phyloP scores from a whole-genome alignment of 139 green algal genomes.

The Volvox africanus region DNA sequence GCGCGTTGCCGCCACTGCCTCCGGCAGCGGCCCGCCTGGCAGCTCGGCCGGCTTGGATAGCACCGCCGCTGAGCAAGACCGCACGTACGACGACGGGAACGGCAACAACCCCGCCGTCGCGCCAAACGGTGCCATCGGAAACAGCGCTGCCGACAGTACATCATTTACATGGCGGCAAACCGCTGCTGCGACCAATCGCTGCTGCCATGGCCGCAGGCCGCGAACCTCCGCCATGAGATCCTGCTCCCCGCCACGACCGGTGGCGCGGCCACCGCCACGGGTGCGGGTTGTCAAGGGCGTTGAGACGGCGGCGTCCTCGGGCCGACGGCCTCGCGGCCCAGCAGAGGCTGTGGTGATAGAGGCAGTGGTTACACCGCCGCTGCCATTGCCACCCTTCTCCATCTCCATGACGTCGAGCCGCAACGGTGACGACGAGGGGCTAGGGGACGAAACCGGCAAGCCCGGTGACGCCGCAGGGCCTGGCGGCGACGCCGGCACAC shows the following conservation, averaged over 20 bases:
- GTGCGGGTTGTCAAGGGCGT: not conserved
- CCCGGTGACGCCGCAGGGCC: not conserved
- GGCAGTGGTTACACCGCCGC: not conserved
- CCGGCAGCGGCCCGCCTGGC: not conserved
- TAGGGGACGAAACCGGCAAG: not conserved
- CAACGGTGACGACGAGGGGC: slow-evolving; percentile 17
- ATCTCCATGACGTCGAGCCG: slow-evolving; percentile 26
- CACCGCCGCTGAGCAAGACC: not conserved
- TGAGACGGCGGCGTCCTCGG: not conserved
- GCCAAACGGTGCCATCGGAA: slow-evolving; percentile 37
- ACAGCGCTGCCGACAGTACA: not conserved
- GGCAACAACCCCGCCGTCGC: not conserved
- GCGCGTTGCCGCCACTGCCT: not conserved
- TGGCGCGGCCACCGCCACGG: not conserved
- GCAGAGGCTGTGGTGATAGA: not conserved
- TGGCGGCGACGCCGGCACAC: not conserved
- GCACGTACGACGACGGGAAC: slow-evolving; percentile 29
- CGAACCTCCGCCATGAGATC: slow-evolving; percentile 28
- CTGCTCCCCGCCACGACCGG: not conserved
- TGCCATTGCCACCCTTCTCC: not conserved
- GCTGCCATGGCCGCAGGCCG: slow-evolving; percentile 45
- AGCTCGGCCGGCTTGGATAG: slow-evolving; percentile 8
- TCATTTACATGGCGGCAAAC: slow-evolving; percentile 30
- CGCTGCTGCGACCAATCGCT: not conserved
- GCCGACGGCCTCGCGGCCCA: not conserved